These are phyloP conservation scores for Camelina hispida DNA, from an alignment of 345 rosid species.

Conservation along the genomic window DNA sequence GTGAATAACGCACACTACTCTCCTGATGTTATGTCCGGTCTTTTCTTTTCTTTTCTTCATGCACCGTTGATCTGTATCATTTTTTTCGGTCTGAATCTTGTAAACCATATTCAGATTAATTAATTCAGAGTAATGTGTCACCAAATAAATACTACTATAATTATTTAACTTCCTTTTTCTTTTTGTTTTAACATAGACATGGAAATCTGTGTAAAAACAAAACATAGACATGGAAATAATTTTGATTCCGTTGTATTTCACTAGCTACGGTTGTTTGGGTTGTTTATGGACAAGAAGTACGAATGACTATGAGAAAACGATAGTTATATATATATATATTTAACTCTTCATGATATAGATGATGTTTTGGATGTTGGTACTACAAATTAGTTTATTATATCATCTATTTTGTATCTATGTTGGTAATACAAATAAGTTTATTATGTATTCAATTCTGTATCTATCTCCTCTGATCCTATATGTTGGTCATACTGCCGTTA, in stretches of 20 bases:
- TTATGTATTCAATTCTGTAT: not conserved
- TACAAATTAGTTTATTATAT: not conserved
- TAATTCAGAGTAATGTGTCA: not conserved
- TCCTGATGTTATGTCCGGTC: constrained; percentile 25
- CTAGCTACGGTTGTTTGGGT: no score
- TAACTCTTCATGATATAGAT: not conserved
- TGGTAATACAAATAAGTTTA: not conserved
- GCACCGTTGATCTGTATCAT: constrained; percentile 5
- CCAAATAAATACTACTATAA: not conserved
- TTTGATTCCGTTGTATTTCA: constrained; percentile 16
- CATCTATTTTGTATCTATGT: not conserved
- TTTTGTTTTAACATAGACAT: not conserved
- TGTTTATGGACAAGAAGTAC: not conserved
- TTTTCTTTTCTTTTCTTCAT: not conserved
- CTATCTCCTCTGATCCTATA: not conserved
- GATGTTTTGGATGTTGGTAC: not conserved
- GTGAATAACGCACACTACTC: constrained; percentile 6
- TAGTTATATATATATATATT: not conserved
- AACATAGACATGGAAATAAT: not conserved
- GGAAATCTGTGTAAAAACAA: not conserved
- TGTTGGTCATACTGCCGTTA: not conserved
- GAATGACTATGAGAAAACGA: constrained; percentile 22
- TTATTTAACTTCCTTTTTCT: no score
- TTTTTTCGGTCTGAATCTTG: constrained; percentile 21
- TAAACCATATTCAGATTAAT: not conserved